Evolutionary conservation across 257 asterid genomes (phyloP).

Genomic region (Jasminum sambac): DNA sequence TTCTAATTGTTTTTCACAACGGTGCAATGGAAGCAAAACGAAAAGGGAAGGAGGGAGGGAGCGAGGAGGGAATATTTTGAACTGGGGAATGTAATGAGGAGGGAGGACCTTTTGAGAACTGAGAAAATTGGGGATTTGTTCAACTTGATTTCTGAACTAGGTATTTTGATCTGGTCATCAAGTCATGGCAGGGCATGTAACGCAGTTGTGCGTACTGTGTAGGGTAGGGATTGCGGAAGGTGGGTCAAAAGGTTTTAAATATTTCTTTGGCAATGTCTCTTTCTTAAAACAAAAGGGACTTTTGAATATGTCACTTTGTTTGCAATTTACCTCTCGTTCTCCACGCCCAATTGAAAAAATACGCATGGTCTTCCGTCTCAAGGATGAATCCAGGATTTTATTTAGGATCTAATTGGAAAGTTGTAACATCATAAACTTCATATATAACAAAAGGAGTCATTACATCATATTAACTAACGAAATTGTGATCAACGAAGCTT

Average conservation of each 20-base stretch:
- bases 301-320: too few species aligned
- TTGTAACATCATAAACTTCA: too few species aligned
- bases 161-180: constrained; percentile 1
- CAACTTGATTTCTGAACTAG: not conserved
- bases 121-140: not conserved
- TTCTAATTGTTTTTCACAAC: not conserved
- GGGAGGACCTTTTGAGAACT: not conserved
- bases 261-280: too few species aligned
- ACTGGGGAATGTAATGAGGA: constrained; percentile 9
- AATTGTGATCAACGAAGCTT: too few species aligned
- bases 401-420: too few species aligned
- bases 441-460: too few species aligned
- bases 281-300: too few species aligned
- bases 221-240: not conserved
- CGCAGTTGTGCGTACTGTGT: not conserved
- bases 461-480: too few species aligned
- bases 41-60: not conserved
- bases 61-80: constrained; percentile 26
- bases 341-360: too few species aligned
- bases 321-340: too few species aligned
- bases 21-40: constrained; percentile 14
- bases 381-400: too few species aligned
- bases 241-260: not conserved
- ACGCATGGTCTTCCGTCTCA: too few species aligned
- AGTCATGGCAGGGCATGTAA: not conserved